Conservation (phyloP, 2,329 filamentous ascomycete species). For the Fusarium kyushuense region DNA sequence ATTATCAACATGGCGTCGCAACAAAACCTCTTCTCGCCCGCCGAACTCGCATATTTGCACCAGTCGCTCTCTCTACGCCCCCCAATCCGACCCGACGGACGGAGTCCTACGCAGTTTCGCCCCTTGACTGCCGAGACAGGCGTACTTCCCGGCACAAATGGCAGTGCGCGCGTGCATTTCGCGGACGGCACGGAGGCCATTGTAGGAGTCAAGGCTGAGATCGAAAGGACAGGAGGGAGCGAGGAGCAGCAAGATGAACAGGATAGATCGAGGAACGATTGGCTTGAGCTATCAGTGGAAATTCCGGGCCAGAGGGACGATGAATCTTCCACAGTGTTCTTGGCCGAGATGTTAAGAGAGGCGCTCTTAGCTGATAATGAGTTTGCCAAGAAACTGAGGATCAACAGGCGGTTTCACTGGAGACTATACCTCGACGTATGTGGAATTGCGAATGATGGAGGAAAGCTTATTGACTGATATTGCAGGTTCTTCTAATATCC, state of each 20-base stretch:
- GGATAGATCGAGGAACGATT: conserved; percentile 68
- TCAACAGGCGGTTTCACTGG: conserved; percentile 96
- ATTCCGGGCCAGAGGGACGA: conserved; percentile 93
- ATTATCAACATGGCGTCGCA: conserved; percentile 70
- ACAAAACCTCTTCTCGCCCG: conserved; percentile 85
- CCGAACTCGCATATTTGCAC: conserved; percentile 96
- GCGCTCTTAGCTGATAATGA: conserved; percentile 80
- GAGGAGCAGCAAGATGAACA: conserved; percentile 54
- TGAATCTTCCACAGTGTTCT: conserved; percentile 87
- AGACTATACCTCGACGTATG: conserved; percentile 92
- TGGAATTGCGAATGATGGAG: conserved; percentile 30
- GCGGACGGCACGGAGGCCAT: conserved; percentile 96
- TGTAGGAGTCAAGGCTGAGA: conserved; percentile 94
- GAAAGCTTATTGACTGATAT: background rate
- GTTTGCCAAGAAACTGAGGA: conserved; percentile 79
- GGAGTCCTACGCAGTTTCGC: conserved; percentile 86
- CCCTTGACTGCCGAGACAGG: conserved; percentile 90
- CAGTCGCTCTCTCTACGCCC: conserved; percentile 83
- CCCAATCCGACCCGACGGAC: conserved; percentile 90
- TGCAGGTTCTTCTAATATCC: conserved; percentile 90
- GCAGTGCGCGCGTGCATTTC: conserved; percentile 92
- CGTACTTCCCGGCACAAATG: conserved; percentile 89
- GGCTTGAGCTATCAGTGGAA: conserved; percentile 92
- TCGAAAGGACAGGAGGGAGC: conserved; percentile 74
- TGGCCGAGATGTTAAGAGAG: conserved; percentile 90